Evolutionary conservation across 768 basidiomycete species (phyloP).

Genomic region (Termitomyces sp.): DNA sequence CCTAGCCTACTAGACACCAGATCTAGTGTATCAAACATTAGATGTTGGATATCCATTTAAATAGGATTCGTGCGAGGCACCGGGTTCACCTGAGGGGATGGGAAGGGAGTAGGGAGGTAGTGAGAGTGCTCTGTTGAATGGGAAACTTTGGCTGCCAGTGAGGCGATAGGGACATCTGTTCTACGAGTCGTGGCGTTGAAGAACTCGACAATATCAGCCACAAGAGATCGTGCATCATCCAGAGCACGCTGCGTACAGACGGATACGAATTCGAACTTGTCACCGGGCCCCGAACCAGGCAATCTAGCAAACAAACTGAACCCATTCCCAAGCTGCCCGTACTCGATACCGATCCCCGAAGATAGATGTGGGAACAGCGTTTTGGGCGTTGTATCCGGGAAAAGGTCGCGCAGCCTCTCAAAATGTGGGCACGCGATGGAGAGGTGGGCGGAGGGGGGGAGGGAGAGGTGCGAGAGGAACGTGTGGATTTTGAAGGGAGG

Average conservation of each 20-base stretch:
- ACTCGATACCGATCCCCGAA: background rate
- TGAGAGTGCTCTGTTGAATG: too few relatives aligned
- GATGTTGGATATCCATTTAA: too few relatives aligned
- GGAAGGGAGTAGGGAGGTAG: too few relatives aligned
- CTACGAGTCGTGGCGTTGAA: background rate
- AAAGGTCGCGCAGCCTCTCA: background rate
- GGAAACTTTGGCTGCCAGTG: too few relatives aligned
- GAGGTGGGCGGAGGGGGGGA: background rate
- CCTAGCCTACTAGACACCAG: too few relatives aligned
- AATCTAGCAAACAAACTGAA: slow-evolving; percentile 33
- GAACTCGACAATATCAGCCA: background rate
- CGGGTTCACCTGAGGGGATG: too few relatives aligned
- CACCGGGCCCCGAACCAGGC: too few relatives aligned
- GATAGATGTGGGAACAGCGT: background rate
- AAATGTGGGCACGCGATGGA: background rate
- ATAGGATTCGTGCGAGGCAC: too few relatives aligned
- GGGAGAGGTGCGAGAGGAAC: background rate
- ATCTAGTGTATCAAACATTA: too few relatives aligned
- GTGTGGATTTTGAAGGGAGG: background rate
- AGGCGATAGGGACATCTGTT: background rate
- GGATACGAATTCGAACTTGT: background rate
- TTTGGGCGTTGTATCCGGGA: background rate
- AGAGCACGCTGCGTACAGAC: background rate
- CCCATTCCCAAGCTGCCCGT: slow-evolving; percentile 34
- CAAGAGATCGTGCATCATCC: background rate